phyloP scores from a whole-genome alignment of 2,329 filamentous ascomycete species.

The Stagonosporopsis cucurbitacearum region DNA sequence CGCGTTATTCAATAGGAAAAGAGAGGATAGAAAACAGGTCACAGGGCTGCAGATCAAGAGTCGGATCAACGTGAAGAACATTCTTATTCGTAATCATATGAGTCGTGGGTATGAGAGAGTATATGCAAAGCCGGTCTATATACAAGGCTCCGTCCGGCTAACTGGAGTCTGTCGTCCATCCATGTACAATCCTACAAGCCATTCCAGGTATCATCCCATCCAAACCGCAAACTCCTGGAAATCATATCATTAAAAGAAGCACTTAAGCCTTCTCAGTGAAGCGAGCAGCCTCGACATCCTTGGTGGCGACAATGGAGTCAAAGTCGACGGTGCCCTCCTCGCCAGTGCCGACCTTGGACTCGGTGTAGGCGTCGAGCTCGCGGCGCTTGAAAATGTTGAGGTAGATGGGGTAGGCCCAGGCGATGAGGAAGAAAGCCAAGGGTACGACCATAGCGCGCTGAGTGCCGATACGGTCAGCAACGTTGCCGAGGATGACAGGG shows the following conservation, averaged over 20 bases:
- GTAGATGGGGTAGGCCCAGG: constrained; percentile 48
- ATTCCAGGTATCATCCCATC: constrained; percentile 14
- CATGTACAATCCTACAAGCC: constrained; percentile 5
- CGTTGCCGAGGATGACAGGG: constrained; percentile 46
- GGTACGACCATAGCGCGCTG: constrained; percentile 47
- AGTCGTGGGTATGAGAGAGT: constrained; percentile 18
- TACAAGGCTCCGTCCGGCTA: constrained; percentile 14
- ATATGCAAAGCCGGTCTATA: constrained; percentile 20
- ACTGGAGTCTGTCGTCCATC: not conserved
- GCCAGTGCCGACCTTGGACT: constrained; percentile 38
- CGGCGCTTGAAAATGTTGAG: constrained; percentile 43
- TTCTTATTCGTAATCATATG: constrained; percentile 12
- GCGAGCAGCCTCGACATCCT: constrained; percentile 33
- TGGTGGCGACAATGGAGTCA: constrained; percentile 34
- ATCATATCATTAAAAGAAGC: not conserved
- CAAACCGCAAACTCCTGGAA: constrained; percentile 3
- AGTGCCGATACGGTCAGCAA: constrained; percentile 43
- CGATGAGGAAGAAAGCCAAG: constrained; percentile 41
- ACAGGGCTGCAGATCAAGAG: not conserved
- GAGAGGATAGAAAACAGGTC: not conserved
- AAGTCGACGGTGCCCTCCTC: constrained; percentile 31
- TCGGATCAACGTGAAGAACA: not conserved
- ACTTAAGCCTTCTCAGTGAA: constrained; percentile 23
- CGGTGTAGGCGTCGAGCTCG: constrained; percentile 46
- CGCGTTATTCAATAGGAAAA: too few species aligned